These are phyloP conservation scores for Cordyceps cateniannulata DNA, from an alignment of 2,329 filamentous ascomycete species.

Conservation along the genomic window DNA sequence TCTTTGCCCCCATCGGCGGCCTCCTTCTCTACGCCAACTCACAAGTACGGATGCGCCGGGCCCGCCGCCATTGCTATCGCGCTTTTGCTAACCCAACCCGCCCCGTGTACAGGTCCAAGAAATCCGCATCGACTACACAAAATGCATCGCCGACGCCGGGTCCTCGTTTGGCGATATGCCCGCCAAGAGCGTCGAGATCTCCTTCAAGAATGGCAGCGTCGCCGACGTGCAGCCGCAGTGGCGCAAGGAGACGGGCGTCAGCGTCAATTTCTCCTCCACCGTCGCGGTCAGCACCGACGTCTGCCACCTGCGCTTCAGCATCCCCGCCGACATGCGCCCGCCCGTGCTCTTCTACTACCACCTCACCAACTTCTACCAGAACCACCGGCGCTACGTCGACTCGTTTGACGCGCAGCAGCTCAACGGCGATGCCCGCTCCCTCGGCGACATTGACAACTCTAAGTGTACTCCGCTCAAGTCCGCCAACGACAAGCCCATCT, in stretches of 20 bases:
- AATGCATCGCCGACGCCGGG: slow-evolving; percentile 56
- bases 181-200: slow-evolving; percentile 49
- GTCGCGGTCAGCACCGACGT: slow-evolving; percentile 34
- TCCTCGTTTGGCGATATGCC: slow-evolving; percentile 46
- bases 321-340: slow-evolving; percentile 71
- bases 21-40: slow-evolving; percentile 79
- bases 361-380: slow-evolving; percentile 97
- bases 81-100: background rate
- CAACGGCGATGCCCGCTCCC: slow-evolving; percentile 58
- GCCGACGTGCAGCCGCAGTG: slow-evolving; percentile 31
- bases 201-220: slow-evolving; percentile 56
- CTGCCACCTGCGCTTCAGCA: slow-evolving; percentile 72
- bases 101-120: slow-evolving; percentile 70
- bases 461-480: slow-evolving; percentile 69
- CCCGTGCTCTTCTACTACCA: slow-evolving; percentile 93
- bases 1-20: slow-evolving; percentile 90
- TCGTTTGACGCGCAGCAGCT: slow-evolving; percentile 81
- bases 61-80: too few species aligned
- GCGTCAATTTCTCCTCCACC: slow-evolving; percentile 29
- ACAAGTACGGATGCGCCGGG: slow-evolving; percentile 45
- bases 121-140: slow-evolving; percentile 82
- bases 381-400: slow-evolving; percentile 92
- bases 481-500: slow-evolving; percentile 64
- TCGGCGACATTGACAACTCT: slow-evolving; percentile 55
- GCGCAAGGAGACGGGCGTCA: slow-evolving; percentile 36